These are phyloP conservation scores for Trichoderma reesei DNA, from an alignment of 495 filamentous ascomycete genomes.

Conservation along the genomic window DNA sequence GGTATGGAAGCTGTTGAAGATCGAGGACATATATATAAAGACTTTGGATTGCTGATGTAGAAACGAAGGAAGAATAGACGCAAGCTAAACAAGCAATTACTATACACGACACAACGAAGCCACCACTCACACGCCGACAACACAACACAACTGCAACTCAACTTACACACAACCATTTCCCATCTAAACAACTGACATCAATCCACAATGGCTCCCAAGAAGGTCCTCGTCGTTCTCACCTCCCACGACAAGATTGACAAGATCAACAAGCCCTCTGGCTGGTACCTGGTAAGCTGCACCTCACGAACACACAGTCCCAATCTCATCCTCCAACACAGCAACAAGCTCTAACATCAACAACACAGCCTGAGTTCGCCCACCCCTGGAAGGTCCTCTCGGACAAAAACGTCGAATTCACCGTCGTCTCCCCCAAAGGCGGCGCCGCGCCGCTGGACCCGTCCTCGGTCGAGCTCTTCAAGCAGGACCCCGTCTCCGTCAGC, in stretches of 20 bases:
- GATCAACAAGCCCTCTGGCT: conserved; percentile 10
- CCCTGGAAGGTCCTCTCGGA: conserved; percentile 2
- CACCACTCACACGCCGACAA: neutral
- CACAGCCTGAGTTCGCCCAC: conserved; percentile 12
- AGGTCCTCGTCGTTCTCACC: conserved; percentile 13
- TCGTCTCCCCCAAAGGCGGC: conserved; percentile 62
- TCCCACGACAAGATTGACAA: conserved; percentile 9
- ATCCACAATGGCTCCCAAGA: conserved; percentile 12
- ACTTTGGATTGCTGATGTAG: neutral
- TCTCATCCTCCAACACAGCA: neutral
- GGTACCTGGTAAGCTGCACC: conserved; percentile 9
- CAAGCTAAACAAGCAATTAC: neutral
- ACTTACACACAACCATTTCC: neutral
- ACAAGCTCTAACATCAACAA: neutral
- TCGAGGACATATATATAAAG: neutral
- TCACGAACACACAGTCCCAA: neutral
- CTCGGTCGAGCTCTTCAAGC: conserved; percentile 52
- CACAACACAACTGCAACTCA: neutral
- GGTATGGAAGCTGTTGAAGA: too few relatives aligned
- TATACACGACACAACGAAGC: neutral
- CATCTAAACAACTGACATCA: neutral
- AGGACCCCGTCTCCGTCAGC: conserved; percentile 38
- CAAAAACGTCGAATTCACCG: conserved; percentile 31
- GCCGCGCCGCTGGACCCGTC: conserved; percentile 54
- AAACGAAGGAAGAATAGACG: neutral